phyloP scores from a whole-genome alignment of 1,284 basidiomycete genomes.

The Exobasidium rhododendri region DNA sequence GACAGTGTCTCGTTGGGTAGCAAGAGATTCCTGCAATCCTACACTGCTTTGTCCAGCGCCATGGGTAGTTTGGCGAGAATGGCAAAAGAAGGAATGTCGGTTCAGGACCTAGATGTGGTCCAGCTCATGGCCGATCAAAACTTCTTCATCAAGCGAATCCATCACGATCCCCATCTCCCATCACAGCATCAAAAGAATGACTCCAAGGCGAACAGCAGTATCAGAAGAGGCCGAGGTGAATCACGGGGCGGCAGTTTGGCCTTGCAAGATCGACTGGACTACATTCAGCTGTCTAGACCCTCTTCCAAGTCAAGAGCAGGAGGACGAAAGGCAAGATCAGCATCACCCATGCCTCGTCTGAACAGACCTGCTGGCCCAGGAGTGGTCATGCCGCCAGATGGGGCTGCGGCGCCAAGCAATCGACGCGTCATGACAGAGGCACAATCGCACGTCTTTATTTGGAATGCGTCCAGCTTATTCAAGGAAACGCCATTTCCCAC shows the following conservation, averaged over 20 bases:
- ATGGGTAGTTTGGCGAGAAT: constrained; percentile 17
- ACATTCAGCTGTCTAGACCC: neutral
- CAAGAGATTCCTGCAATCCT: constrained; percentile 16
- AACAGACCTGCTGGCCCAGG: no score
- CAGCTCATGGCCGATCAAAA: constrained; percentile 13
- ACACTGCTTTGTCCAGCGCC: constrained; percentile 14
- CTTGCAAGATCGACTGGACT: neutral
- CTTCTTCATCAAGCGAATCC: constrained; percentile 3
- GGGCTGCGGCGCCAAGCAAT: neutral
- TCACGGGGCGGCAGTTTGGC: neutral
- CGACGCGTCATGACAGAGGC: neutral
- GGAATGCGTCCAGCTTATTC: neutral
- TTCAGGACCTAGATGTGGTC: constrained; percentile 13
- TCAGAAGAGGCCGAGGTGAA: neutral
- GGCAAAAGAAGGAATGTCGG: constrained; percentile 8
- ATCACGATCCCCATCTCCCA: neutral
- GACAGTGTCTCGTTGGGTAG: neutral
- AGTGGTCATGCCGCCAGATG: no score
- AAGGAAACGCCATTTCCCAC: neutral
- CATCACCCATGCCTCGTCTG: neutral
- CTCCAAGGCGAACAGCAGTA: neutral
- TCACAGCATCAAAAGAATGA: neutral
- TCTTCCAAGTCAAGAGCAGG: neutral
- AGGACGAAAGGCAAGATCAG: neutral
- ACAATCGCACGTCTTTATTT: neutral